These are phyloP conservation scores for Mitragyna speciosa DNA, from an alignment of 257 asterid genomes.

Conservation along the genomic window DNA sequence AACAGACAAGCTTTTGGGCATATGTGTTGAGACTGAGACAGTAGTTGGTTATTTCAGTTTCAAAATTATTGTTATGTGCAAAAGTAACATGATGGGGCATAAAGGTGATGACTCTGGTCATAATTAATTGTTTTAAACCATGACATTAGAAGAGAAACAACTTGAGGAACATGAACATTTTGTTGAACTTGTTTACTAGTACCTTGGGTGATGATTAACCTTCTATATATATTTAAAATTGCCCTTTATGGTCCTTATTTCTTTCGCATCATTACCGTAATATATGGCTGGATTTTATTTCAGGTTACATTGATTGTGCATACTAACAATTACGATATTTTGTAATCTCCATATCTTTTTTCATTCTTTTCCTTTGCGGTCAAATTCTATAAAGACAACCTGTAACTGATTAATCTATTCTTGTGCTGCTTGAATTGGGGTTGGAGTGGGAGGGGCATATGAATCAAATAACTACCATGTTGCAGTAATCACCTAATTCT, in stretches of 20 bases:
- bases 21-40: background rate
- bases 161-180: background rate
- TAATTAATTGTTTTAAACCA: background rate
- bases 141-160: background rate
- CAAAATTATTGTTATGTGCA: background rate
- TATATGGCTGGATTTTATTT: background rate
- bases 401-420: background rate
- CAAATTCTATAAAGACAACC: background rate
- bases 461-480: background rate
- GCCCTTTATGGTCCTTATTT: background rate
- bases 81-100: background rate
- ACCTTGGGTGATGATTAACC: background rate
- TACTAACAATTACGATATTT: background rate
- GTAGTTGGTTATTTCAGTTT: background rate
- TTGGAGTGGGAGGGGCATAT: background rate
- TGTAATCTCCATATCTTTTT: background rate
- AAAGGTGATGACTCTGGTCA: background rate
- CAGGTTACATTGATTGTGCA: background rate
- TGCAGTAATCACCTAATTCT: background rate
- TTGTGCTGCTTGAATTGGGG: background rate
- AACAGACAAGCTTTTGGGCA: background rate
- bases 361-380: background rate
- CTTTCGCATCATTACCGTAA: background rate
- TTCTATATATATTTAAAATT: background rate
- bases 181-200: background rate